Percentiles rank a stretch among this genome's conserved stretches.
Conservation (phyloP, 2,329 filamentous ascomycete species). For the Pezicula rhizophila region DNA sequence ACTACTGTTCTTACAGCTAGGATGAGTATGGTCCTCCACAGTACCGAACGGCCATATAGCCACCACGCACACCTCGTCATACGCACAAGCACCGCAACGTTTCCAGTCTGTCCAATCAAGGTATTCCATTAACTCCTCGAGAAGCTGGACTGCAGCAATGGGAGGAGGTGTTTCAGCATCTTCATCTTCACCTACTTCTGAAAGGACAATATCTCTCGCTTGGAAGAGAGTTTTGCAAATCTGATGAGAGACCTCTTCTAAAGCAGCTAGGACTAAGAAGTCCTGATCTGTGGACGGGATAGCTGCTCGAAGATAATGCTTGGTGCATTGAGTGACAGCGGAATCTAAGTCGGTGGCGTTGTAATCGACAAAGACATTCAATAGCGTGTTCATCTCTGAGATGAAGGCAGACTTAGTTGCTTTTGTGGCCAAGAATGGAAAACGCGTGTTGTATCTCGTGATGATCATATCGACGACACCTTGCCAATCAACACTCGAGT, state of each 20-base stretch:
- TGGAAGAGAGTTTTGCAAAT: no score
- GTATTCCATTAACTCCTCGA: no score
- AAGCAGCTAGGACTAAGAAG: slow-evolving; percentile 26
- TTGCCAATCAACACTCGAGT: slow-evolving; percentile 4
- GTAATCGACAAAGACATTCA: slow-evolving; percentile 38
- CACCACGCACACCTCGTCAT: slow-evolving; percentile 49
- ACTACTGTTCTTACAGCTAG: no score
- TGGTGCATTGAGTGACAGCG: slow-evolving; percentile 39
- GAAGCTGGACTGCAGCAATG: no score
- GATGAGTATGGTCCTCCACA: no score
- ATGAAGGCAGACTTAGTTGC: slow-evolving; percentile 24
- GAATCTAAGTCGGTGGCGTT: slow-evolving; percentile 28
- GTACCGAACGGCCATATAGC: slow-evolving; percentile 57
- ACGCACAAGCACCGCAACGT: slow-evolving; percentile 42
- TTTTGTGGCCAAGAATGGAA: slow-evolving; percentile 2
- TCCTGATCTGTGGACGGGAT: slow-evolving; percentile 34
- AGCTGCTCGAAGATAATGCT: slow-evolving; percentile 35
- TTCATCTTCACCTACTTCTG: no score
- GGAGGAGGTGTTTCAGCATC: no score
- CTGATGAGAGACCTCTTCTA: no score
- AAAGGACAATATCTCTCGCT: no score
- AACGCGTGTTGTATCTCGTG: slow-evolving; percentile 3
- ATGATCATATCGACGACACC: slow-evolving; percentile 5
- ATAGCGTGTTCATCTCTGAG: slow-evolving; percentile 29
- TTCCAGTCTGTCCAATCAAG: slow-evolving; percentile 51